A percentile compares a stretch with the other conserved stretches of the same genome.
Conservation (phyloP, 1,284 basidiomycete genomes). For the Apiotrichum domesticum region DNA sequence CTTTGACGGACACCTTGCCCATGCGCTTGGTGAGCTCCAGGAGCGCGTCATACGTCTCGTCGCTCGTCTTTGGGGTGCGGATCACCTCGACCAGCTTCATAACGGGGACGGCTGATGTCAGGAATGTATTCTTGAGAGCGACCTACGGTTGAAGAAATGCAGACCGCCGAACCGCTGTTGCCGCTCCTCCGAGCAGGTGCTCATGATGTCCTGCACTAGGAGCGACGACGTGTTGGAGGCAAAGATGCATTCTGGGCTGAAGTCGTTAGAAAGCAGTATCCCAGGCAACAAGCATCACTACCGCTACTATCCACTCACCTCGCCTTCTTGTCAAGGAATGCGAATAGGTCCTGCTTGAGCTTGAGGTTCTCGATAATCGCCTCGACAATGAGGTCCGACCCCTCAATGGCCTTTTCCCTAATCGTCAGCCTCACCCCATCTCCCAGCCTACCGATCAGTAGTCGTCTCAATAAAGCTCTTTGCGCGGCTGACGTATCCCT, state of each 20-base stretch:
- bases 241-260: slow-evolving; percentile 45
- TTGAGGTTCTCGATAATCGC: slow-evolving; percentile 56
- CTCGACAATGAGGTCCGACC: slow-evolving; percentile 54
- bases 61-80: slow-evolving; percentile 49
- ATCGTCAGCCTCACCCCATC: background rate
- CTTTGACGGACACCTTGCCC: slow-evolving; percentile 53
- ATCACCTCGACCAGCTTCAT: slow-evolving; percentile 57
- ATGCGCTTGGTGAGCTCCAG: slow-evolving; percentile 51
- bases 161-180: slow-evolving; percentile 50
- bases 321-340: slow-evolving; percentile 50
- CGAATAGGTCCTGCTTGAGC: slow-evolving; percentile 54
- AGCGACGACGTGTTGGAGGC: slow-evolving; percentile 55
- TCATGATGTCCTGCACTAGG: slow-evolving; percentile 52
- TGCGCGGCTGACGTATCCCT: slow-evolving; percentile 41
- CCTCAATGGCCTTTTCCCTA: slow-evolving; percentile 48
- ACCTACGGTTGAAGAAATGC: slow-evolving; percentile 52
- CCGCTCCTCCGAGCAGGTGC: slow-evolving; percentile 34
- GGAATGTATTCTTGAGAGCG: background rate
- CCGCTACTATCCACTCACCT: slow-evolving; percentile 16
- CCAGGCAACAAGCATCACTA: too few relatives aligned
- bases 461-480: slow-evolving; percentile 50
- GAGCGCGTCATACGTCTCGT: slow-evolving; percentile 49
- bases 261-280: background rate
- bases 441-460: slow-evolving; percentile 45
- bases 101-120: slow-evolving; percentile 41